A percentile compares a stretch with the other conserved stretches of the same genome.
Conservation (phyloP, 306 rosid species). For the Oxytropis ochrocephala region DNA sequence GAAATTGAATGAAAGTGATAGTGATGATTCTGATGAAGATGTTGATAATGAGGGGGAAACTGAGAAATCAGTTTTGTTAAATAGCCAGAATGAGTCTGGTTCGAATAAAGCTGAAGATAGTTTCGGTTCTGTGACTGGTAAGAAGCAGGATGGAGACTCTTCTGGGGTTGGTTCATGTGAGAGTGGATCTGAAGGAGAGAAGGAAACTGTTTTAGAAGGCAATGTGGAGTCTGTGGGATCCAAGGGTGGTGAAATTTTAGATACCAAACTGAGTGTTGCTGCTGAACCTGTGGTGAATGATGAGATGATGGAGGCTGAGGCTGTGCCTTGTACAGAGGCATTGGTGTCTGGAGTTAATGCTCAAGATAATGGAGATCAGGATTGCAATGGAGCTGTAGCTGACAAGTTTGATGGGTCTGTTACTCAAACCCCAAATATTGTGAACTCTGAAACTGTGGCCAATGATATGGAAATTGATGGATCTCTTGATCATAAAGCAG, state of each 20-base stretch:
- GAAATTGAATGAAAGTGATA: constrained; percentile 60
- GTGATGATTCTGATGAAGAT: constrained; percentile 53
- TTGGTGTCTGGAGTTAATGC: constrained; percentile 23
- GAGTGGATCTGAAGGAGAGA: constrained; percentile 83
- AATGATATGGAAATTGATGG: constrained; percentile 36
- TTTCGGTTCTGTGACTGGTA: constrained; percentile 55
- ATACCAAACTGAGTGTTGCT: not conserved
- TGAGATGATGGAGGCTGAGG: constrained; percentile 16
- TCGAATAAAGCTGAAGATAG: constrained; percentile 59
- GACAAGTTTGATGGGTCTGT: constrained; percentile 21
- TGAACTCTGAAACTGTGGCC: constrained; percentile 22
- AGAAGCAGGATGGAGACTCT: constrained; percentile 37
- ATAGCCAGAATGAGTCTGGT: constrained; percentile 43
- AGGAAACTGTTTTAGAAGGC: constrained; percentile 34
- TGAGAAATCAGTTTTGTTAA: constrained; percentile 50
- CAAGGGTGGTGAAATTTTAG: constrained; percentile 13
- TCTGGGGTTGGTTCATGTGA: constrained; percentile 46
- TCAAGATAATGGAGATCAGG: constrained; percentile 31
- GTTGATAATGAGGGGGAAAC: constrained; percentile 30
- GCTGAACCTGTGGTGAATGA: constrained; percentile 23
- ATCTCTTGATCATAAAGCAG: constrained; percentile 29
- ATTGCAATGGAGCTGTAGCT: constrained; percentile 16
- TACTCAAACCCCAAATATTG: constrained; percentile 18
- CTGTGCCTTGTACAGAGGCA: constrained; percentile 26
- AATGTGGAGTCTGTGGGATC: constrained; percentile 25